Evolutionary conservation across 441 rosid species (phyloP), one percentile per base, ranked within the genome.

Genomic region (Adansonia grandidieri): DNA sequence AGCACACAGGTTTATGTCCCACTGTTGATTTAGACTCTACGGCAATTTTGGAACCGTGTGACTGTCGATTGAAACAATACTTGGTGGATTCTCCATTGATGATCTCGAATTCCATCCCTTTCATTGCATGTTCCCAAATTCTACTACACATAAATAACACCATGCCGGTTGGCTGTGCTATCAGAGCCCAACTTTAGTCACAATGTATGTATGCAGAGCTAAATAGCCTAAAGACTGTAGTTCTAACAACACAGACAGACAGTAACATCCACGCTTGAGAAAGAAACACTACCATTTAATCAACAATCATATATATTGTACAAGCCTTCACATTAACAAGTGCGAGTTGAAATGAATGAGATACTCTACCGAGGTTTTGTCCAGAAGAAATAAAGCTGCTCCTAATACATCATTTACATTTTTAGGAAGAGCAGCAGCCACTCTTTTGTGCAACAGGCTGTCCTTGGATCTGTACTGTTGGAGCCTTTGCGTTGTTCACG

Each of bases 381-480:
- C 42, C 42, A 14, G 2, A 45, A 11, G 67, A 76, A 73, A 66
- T 9, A n/a, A 10, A 76, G 66, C 45, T 70, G 42, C 5, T 72
- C 24, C 53, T 53, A 40, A n/a, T 14, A 48, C 66, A 13, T 11
- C 17, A 28, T 42, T 45, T 0, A 9, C 37, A 47, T 57, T 67
- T 44, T 7, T 83, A 88, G 54, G 86, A 77, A 60, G 91, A 87
- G 87, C 92, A 89, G 88, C 95, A 91, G 51, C 93, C 91, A 71
- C 81, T 80, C 81, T 84, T 87, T 82, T 89, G 89, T 71, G 83
- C 81, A 42, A 91, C 88, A 51, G 93, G 93, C 85, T 91, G 92
- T 47, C 95, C 95, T 73, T 82, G 82, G 78, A 91, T 86, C 82
- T 91, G 85, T 82, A 91, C 93, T 0, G 90, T 87, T 15, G 92